Percentiles rank a stretch among this genome's conserved stretches.
Evolutionary conservation across 129 eudicot species (phyloP).

Genomic region (Saposhnikovia divaricata): DNA sequence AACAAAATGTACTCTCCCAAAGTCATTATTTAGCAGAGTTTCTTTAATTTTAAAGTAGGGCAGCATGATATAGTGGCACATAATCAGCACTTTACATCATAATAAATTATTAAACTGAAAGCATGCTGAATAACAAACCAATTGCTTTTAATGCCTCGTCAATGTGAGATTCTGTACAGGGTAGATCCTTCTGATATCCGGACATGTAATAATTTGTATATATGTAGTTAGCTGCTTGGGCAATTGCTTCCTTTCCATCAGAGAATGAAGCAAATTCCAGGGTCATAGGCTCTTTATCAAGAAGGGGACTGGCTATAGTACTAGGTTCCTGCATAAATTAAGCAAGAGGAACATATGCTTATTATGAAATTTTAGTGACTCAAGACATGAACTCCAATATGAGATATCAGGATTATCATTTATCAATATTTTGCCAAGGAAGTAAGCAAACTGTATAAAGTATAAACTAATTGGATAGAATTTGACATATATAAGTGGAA

Average conservation of each 20-base stretch:
- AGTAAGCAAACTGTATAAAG: neutral
- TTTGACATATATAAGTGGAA: neutral
- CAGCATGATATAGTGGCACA: neutral
- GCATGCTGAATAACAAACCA: slow-evolving; percentile 29
- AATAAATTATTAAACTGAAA: neutral
- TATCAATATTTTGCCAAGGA: neutral
- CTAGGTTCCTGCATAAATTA: slow-evolving; percentile 38
- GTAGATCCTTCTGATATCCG: slow-evolving; percentile 33
- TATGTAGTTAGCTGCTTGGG: slow-evolving; percentile 73
- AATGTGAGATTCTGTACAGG: slow-evolving; percentile 53
- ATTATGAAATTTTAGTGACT: neutral
- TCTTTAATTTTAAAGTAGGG: neutral
- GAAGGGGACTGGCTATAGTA: slow-evolving; percentile 16
- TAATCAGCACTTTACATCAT: neutral
- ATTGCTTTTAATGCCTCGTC: slow-evolving; percentile 49
- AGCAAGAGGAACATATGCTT: neutral
- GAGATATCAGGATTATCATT: too few species aligned
- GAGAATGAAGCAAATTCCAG: slow-evolving; percentile 58
- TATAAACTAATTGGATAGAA: neutral
- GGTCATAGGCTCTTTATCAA: slow-evolving; percentile 24
- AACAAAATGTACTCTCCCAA: neutral
- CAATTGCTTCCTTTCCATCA: slow-evolving; percentile 75
- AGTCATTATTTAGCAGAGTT: neutral
- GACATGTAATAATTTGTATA: slow-evolving; percentile 40
- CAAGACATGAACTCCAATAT: neutral